These are phyloP conservation scores for Beta macrorhiza DNA, from an alignment of 179 eudicot species.

Conservation along the genomic window DNA sequence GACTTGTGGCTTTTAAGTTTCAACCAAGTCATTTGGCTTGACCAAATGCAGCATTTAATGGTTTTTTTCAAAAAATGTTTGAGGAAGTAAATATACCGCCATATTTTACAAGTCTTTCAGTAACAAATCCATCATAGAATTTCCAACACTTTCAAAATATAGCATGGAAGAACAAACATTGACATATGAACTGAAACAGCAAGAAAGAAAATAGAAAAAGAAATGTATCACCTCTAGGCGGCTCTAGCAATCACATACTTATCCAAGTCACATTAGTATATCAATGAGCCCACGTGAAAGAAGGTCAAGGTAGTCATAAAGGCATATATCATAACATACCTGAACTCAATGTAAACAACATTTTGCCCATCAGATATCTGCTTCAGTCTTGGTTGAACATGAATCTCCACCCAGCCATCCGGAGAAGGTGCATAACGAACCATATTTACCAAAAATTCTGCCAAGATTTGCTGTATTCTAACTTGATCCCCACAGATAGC, in stretches of 20 bases:
- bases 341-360: conserved; percentile 66
- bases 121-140: background rate
- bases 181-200: background rate
- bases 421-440: conserved; percentile 83
- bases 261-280: background rate
- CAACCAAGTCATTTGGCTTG: background rate
- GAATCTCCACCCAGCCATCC: conserved; percentile 97
- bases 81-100: background rate
- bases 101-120: background rate
- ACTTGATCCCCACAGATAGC: conserved; percentile 81
- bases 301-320: background rate
- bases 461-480: conserved; percentile 83
- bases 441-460: conserved; percentile 83
- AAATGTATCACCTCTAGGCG: background rate
- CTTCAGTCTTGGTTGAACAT: conserved; percentile 69
- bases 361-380: conserved; percentile 50
- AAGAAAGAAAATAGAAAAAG: background rate
- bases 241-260: background rate
- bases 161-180: background rate
- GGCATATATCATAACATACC: conserved; percentile 43
- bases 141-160: background rate
- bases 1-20: background rate
- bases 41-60: background rate
- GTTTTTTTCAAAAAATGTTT: background rate
- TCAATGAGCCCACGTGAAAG: background rate